A percentile compares a stretch with the other conserved stretches of the same genome.
phyloP scores from a whole-genome alignment of 305 asterid species.

The Petunia hybrid region DNA sequence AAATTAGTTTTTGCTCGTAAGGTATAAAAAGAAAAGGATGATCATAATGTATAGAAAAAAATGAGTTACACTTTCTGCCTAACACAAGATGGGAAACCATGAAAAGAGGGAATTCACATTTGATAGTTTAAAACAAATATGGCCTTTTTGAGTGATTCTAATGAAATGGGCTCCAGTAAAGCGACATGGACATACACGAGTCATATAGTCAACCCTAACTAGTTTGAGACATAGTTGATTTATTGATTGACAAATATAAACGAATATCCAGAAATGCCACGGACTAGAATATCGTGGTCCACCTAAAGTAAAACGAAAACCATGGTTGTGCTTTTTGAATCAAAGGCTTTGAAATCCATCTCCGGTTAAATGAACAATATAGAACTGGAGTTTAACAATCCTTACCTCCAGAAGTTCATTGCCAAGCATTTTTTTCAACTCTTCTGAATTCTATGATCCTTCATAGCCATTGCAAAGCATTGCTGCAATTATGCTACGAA shows the following conservation, averaged over 20 bases:
- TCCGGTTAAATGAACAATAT: not conserved
- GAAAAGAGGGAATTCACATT: not conserved
- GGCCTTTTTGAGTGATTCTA: not conserved
- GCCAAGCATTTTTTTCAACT: slow-evolving; percentile 18
- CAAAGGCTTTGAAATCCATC: not conserved
- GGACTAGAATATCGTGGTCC: not conserved
- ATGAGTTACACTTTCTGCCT: not conserved
- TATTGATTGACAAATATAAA: not conserved
- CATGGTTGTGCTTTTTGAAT: slow-evolving; percentile 13
- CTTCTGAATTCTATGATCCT: not conserved
- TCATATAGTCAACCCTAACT: not conserved
- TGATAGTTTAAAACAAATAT: not conserved
- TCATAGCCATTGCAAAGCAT: not conserved
- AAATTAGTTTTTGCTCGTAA: not conserved
- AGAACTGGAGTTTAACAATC: not conserved
- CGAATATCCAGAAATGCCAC: not conserved
- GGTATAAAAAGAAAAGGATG: not conserved
- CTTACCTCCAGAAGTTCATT: not conserved
- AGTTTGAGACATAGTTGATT: not conserved
- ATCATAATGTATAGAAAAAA: not conserved
- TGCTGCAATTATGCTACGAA: not conserved
- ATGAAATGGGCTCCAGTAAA: not conserved
- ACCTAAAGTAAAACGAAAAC: not conserved
- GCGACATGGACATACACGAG: not conserved
- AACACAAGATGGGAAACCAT: not conserved